Conservation (phyloP, 257 asterid species). For the Gardenia jasminoides region DNA sequence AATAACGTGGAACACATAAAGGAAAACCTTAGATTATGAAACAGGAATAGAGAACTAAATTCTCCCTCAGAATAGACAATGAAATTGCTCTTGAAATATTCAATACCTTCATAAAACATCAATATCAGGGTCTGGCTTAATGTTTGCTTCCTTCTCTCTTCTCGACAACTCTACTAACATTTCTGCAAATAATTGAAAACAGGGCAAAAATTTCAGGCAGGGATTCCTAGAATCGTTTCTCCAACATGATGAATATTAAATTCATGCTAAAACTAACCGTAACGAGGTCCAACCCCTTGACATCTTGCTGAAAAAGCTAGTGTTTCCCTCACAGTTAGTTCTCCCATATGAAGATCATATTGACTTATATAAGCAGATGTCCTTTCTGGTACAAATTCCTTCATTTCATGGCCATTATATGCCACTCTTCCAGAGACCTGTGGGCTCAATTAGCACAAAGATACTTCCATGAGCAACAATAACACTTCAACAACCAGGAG, state of each 20-base stretch:
- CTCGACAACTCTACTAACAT: slow-evolving; percentile 62
- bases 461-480: too few relatives aligned
- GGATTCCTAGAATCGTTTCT: neutral
- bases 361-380: slow-evolving; percentile 67
- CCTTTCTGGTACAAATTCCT: slow-evolving; percentile 57
- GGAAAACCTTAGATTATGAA: neutral
- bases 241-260: neutral
- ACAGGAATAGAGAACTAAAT: neutral
- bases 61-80: neutral
- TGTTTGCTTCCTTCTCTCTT: slow-evolving; percentile 57
- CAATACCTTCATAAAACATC: slow-evolving; percentile 59
- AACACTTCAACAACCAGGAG: neutral
- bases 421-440: slow-evolving; percentile 59
- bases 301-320: slow-evolving; percentile 67
- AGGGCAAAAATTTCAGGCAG: neutral
- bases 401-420: slow-evolving; percentile 56
- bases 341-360: slow-evolving; percentile 64
- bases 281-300: slow-evolving; percentile 66
- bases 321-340: slow-evolving; percentile 66
- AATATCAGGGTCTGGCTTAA: slow-evolving; percentile 67
- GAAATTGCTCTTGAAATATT: neutral
- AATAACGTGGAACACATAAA: neutral
- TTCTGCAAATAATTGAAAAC: slow-evolving; percentile 30
- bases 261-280: slow-evolving; percentile 32
- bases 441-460: neutral